Base-by-base conservation (phyloP, 2,329 filamentous ascomycete genomes). In the Colletotrichum tropicale region DNA sequence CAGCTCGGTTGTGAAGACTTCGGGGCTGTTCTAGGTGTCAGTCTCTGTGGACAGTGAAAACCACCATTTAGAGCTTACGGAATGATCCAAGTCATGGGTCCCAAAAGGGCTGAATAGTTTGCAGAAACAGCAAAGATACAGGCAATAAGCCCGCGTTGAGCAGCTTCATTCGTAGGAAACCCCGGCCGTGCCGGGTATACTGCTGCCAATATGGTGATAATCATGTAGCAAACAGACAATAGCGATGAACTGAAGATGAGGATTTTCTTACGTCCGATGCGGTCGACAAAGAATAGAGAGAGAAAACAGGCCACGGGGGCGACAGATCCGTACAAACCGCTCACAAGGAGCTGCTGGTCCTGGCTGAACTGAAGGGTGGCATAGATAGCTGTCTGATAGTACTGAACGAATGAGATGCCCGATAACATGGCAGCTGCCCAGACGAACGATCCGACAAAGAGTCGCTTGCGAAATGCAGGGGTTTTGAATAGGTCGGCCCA, bases 71-170 rank as follows among this genome's bases (percentile, higher is more conserved):
- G 13, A 71, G 38, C 84, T 76, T 34, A 85, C 85, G 85, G 85
- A 26, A 86, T 85, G 9, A 86, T 86, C 85, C 85, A 86, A 0
- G 85, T 86, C 85, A 86, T 86, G 0, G 85, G 85, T 0, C 85
- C 85, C 7, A 86, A 76, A 2, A 86, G 77, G 18, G 85, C 84
- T 8, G 82, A 83, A 66, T 83, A 84, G 62, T 82, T 84, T 21
- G 82, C 82, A 15, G 85, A 86, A 5, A 86, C 85, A 24, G 84
- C 82, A 74, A 86, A 86, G 3, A 86, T 85, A 13, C 85, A 86
- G 0, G 84, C 84, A 60, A 86, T 86, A 1, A 86, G 79, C 2
- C 83, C 85, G 0, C 81, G 78, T 56, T 86, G 84, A 0, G 85
- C 85, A 2, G 83, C 83, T 34, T 78, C 81, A 71, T 86, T 85